These are phyloP conservation scores for Suillus sp. DNA, from an alignment of 768 basidiomycete genomes.

Conservation along the genomic window DNA sequence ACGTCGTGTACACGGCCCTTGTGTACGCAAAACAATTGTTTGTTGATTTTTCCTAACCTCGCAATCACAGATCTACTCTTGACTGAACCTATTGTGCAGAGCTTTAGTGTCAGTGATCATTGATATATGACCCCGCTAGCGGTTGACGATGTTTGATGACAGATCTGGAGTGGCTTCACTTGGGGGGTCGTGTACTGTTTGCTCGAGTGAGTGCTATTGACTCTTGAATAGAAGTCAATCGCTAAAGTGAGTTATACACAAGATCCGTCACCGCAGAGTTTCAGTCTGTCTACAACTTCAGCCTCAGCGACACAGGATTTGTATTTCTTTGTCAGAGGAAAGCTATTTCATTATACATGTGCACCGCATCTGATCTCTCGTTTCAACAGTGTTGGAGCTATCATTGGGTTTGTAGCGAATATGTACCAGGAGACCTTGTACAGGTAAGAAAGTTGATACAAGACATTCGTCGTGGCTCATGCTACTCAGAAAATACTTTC, in stretches of 20 bases:
- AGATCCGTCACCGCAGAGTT: conserved; percentile 1
- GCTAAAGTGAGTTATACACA: conserved; percentile 19
- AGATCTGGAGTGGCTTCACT: conserved; percentile 65
- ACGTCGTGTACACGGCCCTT: conserved; percentile 69
- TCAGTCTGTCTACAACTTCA: conserved; percentile 8
- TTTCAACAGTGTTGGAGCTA: conserved; percentile 49
- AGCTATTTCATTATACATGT: conserved; percentile 15
- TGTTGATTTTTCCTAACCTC: not conserved
- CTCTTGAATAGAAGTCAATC: not conserved
- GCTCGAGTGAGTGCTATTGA: conserved; percentile 44
- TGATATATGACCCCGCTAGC: not conserved
- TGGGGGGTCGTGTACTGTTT: conserved; percentile 76
- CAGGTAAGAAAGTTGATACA: conserved; percentile 33
- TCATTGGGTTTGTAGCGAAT: conserved; percentile 46
- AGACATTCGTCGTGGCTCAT: conserved; percentile 21
- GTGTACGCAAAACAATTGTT: conserved; percentile 43
- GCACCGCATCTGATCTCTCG: conserved; percentile 2
- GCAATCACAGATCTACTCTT: conserved; percentile 13
- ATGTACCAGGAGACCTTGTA: conserved; percentile 52
- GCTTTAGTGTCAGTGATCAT: conserved; percentile 56
- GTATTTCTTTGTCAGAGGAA: conserved; percentile 46
- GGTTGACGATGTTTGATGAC: not conserved
- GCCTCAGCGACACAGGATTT: not conserved
- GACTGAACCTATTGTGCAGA: conserved; percentile 64
- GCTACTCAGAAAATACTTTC: conserved; percentile 26